Percentiles rank a stretch among this genome's conserved stretches.
Conservation (phyloP, 257 asterid genomes). For the Fraxinus cuspidata region DNA sequence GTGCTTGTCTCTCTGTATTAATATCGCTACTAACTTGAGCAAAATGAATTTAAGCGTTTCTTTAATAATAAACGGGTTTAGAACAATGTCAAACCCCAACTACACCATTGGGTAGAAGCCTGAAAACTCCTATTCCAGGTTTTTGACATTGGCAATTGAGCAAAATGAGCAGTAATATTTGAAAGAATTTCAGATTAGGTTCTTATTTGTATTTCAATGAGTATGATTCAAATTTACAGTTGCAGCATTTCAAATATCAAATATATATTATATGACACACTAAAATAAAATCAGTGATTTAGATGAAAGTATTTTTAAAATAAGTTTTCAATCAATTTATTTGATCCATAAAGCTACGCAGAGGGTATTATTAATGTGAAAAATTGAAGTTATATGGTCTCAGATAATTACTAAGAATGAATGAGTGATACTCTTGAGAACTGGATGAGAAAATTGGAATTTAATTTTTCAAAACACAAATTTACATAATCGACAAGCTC, state of each 20-base stretch:
- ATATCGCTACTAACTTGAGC: not conserved
- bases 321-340: not conserved
- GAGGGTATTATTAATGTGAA: not conserved
- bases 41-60: too few relatives aligned
- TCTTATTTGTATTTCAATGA: not conserved
- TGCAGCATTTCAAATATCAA: not conserved
- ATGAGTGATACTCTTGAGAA: too few relatives aligned
- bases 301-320: not conserved
- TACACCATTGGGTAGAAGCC: not conserved
- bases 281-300: too few relatives aligned
- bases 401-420: not conserved
- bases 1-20: not conserved
- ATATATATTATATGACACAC: not conserved
- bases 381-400: not conserved
- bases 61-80: not conserved
- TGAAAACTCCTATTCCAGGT: too few relatives aligned
- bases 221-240: not conserved
- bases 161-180: not conserved
- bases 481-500: too few relatives aligned
- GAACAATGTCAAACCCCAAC: too few relatives aligned
- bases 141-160: too few relatives aligned
- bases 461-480: too few relatives aligned
- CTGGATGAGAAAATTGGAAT: too few relatives aligned
- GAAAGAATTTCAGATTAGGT: not conserved
- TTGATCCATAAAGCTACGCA: not conserved